phyloP scores from a whole-genome alignment of 768 basidiomycete genomes.

The Rhizopogon vinicolor region DNA sequence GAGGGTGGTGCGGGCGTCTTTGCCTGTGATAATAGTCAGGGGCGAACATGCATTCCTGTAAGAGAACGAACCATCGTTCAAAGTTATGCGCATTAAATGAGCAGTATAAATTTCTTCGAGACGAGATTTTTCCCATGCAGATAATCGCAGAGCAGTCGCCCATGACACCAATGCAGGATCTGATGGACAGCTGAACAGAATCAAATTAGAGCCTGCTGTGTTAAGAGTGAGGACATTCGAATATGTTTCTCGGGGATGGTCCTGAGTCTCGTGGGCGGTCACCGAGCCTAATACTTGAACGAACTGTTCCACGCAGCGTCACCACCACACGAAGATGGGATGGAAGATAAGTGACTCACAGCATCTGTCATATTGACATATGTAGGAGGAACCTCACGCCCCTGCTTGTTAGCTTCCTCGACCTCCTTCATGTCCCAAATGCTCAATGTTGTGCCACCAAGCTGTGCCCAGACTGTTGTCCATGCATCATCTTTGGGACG shows the following conservation, averaged over 20 bases:
- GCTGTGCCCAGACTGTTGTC: slow-evolving; percentile 85
- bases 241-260: slow-evolving; percentile 51
- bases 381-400: slow-evolving; percentile 78
- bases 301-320: slow-evolving; percentile 40
- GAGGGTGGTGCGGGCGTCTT: slow-evolving; percentile 57
- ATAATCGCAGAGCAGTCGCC: slow-evolving; percentile 86
- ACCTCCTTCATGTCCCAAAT: slow-evolving; percentile 91
- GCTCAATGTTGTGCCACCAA: slow-evolving; percentile 85
- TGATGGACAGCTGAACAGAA: slow-evolving; percentile 83
- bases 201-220: slow-evolving; percentile 87
- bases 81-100: slow-evolving; percentile 80
- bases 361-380: slow-evolving; percentile 90
- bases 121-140: slow-evolving; percentile 92
- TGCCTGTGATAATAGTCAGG: slow-evolving; percentile 27
- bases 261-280: slow-evolving; percentile 52
- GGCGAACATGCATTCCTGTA: slow-evolving; percentile 20
- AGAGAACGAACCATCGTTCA: slow-evolving; percentile 39
- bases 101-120: slow-evolving; percentile 98
- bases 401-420: slow-evolving; percentile 76
- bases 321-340: slow-evolving; percentile 7
- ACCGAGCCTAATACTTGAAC: slow-evolving; percentile 75
- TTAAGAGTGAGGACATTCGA: slow-evolving; percentile 86
- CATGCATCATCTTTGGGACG: slow-evolving; percentile 75
- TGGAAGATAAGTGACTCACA: slow-evolving; percentile 42
- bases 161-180: slow-evolving; percentile 73